These are phyloP conservation scores for Candida argentea DNA, from an alignment of 805 yeast genomes.

Conservation along the genomic window DNA sequence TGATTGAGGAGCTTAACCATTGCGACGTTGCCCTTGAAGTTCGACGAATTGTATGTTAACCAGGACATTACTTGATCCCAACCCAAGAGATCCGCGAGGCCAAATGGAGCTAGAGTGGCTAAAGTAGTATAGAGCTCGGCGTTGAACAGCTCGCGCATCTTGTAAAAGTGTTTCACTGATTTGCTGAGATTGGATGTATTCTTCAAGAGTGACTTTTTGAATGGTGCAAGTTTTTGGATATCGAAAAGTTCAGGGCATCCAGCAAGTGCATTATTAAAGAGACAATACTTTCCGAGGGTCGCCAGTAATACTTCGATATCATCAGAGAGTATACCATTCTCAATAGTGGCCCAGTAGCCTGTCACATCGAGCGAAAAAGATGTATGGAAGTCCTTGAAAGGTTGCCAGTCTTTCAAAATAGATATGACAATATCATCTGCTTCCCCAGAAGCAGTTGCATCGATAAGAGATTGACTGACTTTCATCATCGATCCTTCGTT, in stretches of 20 bases:
- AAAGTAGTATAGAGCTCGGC: slow-evolving; percentile 17
- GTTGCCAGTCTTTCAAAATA: too few relatives aligned
- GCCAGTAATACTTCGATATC: slow-evolving; percentile 12
- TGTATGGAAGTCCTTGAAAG: too few relatives aligned
- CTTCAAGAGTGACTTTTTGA: slow-evolving; percentile 11
- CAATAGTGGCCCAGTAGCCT: slow-evolving; percentile 13
- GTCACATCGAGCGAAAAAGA: too few relatives aligned
- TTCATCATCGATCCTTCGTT: too few relatives aligned
- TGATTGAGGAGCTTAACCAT: slow-evolving; percentile 11
- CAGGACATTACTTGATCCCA: slow-evolving; percentile 2
- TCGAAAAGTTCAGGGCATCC: too few relatives aligned
- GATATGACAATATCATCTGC: too few relatives aligned
- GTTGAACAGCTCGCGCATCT: slow-evolving; percentile 28
- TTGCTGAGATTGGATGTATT: slow-evolving; percentile 13
- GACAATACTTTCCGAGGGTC: slow-evolving; percentile 13
- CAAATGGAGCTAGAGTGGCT: slow-evolving; percentile 1
- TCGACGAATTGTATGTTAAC: slow-evolving; percentile 12
- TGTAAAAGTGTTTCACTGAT: slow-evolving; percentile 27
- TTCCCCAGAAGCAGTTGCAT: too few relatives aligned
- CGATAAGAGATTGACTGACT: too few relatives aligned
- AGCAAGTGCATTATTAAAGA: slow-evolving; percentile 15
- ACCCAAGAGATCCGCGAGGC: background rate
- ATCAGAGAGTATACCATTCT: slow-evolving; percentile 9
- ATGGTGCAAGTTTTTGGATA: slow-evolving; percentile 8
- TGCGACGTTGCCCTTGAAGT: slow-evolving; percentile 15